Base-by-base conservation (phyloP, 2,329 filamentous ascomycete genomes). In the Aspergillus neotritici region DNA sequence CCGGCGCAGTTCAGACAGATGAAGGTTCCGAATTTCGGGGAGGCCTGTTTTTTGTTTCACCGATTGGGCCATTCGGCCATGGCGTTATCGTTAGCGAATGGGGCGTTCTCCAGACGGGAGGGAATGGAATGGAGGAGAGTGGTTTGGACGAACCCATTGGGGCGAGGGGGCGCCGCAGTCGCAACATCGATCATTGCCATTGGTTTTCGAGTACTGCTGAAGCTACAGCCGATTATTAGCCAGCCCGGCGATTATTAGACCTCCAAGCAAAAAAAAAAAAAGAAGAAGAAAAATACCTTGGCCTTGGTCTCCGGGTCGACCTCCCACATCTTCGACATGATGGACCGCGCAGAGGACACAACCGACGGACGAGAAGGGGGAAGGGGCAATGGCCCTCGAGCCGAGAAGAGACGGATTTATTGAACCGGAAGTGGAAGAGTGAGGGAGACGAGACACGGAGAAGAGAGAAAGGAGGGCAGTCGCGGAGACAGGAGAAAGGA, bases 21-120 rank as follows among this genome's bases (percentile, higher is more conserved):
- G 74, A 98, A 98, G 67, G 95, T 87, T 63, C 91, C 91, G 65
- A 98, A 94, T 70, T 98, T 98, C 52, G 93, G 93, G 31, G 89
- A 83, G 29, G 82, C 80, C 79, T 82, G 53, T 29, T 21, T 29
- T n/a, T n/a, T n/a, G n/a, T n/a, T n/a, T n/a, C n/a, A n/a, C n/a
- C 21, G 10, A 31, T 38, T 42, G 35, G 46, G 21, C 25, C 13
- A 36, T 35, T 11, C 3, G 16, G 31, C 36, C 15, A 35, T 14
- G 14, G 31, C 10, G 14, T 36, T 29, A 31, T 37, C 33, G 37
- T 29, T 43, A 36, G 16, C 28, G 29, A 14, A 10, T 30, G 15
- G 32, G 15, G 16, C 41, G 17, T 31, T 28, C 31, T 25, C 7
- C 21, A 25, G 21, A 25, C 21, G 34, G 21, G 25, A 32, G 34